Evolutionary conservation across 495 filamentous ascomycete genomes (phyloP).

Genomic region (Cenococcum geophilum): DNA sequence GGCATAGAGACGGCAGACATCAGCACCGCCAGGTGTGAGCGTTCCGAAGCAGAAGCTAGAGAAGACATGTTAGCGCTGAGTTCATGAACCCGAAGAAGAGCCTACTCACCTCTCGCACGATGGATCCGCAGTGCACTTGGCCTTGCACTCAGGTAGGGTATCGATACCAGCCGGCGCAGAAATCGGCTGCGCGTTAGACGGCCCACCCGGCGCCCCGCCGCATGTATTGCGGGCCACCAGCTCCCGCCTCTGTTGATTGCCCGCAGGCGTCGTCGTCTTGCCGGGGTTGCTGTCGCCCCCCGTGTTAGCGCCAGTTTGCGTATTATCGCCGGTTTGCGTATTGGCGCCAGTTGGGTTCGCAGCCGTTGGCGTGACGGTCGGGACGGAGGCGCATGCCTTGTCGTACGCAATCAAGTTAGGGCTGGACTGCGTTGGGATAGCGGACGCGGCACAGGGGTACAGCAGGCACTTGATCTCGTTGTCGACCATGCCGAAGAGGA

Average conservation of each 20-base stretch:
- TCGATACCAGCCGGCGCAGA: background rate
- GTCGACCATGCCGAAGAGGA: slow-evolving; percentile 14
- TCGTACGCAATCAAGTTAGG: slow-evolving; percentile 9
- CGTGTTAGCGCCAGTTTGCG: slow-evolving; percentile 1
- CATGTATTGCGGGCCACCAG: slow-evolving; percentile 2
- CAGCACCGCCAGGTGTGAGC: background rate
- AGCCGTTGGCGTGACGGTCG: slow-evolving; percentile 6
- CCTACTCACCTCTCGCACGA: no score
- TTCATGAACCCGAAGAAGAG: no score
- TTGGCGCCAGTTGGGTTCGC: slow-evolving; percentile 12
- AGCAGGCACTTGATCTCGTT: background rate
- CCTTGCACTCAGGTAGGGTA: no score
- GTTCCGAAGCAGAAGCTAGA: background rate
- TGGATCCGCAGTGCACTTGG: no score
- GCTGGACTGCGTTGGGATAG: background rate
- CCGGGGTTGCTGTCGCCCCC: slow-evolving; percentile 1
- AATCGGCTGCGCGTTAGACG: background rate
- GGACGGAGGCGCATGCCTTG: slow-evolving; percentile 13
- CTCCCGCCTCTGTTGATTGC: background rate
- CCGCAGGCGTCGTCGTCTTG: background rate
- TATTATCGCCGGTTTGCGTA: background rate
- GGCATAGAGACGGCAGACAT: slow-evolving; percentile 9
- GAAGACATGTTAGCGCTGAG: slow-evolving; percentile 7
- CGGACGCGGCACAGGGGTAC: background rate
- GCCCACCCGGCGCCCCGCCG: slow-evolving; percentile 7